Conservation (phyloP, 1,284 basidiomycete genomes). For the Coriolopsis trogii region DNA sequence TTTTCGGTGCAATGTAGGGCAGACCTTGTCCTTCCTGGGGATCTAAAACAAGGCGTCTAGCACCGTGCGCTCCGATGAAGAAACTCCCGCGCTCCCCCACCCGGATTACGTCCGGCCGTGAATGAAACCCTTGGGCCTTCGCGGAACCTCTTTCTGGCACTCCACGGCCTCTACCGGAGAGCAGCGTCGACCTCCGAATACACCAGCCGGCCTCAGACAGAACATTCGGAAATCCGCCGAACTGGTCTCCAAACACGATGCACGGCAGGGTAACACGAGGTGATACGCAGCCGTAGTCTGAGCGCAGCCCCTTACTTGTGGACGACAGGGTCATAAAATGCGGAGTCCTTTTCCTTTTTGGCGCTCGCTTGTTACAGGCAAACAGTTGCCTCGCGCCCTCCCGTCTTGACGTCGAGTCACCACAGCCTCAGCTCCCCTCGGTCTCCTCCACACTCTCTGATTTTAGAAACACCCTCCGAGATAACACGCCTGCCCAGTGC, state of each 20-base stretch:
- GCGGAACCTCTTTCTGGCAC: constrained; percentile 17
- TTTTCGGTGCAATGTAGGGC: too few species aligned
- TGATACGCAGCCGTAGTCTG: constrained; percentile 10
- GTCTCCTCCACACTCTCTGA: constrained; percentile 6
- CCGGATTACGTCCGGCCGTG: constrained; percentile 26
- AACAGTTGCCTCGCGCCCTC: constrained; percentile 14
- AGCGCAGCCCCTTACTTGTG: constrained; percentile 12
- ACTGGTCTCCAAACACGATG: constrained; percentile 20
- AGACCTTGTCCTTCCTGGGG: too few species aligned
- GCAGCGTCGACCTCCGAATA: background rate
- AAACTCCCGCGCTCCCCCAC: constrained; percentile 22
- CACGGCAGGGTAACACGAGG: constrained; percentile 23
- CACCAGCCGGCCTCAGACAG: too few species aligned
- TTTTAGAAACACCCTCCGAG: constrained; percentile 16
- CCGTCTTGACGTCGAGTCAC: constrained; percentile 16
- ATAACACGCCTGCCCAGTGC: constrained; percentile 23
- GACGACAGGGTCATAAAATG: constrained; percentile 20
- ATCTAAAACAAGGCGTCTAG: constrained; percentile 6
- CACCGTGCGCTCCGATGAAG: constrained; percentile 17
- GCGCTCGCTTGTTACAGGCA: constrained; percentile 14
- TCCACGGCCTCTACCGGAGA: constrained; percentile 14
- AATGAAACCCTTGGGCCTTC: constrained; percentile 20
- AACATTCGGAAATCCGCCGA: constrained; percentile 13
- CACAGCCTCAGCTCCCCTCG: constrained; percentile 18
- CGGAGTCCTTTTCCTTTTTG: constrained; percentile 17